Base-by-base conservation (phyloP, 1,284 basidiomycete species). In the Athelia sp. region DNA sequence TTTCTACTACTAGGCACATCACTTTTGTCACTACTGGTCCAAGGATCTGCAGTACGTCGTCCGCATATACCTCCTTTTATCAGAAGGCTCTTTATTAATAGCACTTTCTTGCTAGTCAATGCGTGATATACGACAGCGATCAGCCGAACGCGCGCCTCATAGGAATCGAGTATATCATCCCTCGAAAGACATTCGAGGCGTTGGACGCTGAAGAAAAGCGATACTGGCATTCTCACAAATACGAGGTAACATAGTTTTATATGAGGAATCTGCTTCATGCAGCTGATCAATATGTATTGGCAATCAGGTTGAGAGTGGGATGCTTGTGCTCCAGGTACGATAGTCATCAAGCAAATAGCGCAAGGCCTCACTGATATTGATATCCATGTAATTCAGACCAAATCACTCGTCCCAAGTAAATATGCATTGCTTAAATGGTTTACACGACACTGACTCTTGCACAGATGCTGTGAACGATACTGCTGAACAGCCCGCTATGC, bases 141-240 rank as follows among this genome's bases (percentile, higher is more conserved):
- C 58, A 64, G 38, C 61, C 68, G 2, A 65, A 73, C 47, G 76
- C 77, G 8, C 68, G 67, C 42, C 63, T 79, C 43, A 76, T 79
- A 50, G 76, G 75, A 1, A 70, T 81, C 43, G 78, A 79, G 57
- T 81, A 80, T 53, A 70, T 79, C 49, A 65, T 78, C 23, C 62
- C 67, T 2, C 73, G 75, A 48, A 62, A 72, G 52, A 53, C 72
- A 15, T 81, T 78, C 59, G 54, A 61, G 26, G 53, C 59, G 0
- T 64, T 81, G 1, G 63, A 71, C 0, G 53, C 61, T 14, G 72
- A 74, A 17, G 78, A 79, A 64, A 74, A 75, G 57, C 67, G 61
- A 52, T 76, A 69, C 51, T 79, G 76, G 76, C 78, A 78, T 53
- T 75, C 73, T 11, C 74, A 76, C 54, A 64, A 69, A 43, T 68